Conservation (phyloP, 2,329 filamentous ascomycete genomes). For the Diaporthe vexans region DNA sequence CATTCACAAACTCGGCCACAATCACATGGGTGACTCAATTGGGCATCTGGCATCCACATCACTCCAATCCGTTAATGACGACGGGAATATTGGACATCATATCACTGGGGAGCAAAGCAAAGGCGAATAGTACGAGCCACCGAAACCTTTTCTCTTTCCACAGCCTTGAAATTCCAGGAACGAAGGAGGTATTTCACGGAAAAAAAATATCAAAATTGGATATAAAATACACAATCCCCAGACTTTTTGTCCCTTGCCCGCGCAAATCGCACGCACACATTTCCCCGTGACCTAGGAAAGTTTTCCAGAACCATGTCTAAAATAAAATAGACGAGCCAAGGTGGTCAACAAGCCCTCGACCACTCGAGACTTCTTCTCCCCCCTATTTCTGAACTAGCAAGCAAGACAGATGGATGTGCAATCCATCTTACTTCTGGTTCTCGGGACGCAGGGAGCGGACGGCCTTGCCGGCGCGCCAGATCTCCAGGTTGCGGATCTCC, state of each 20-base stretch:
- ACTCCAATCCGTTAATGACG: too few species aligned
- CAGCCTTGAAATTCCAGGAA: slow-evolving; percentile 32
- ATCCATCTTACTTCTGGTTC: slow-evolving; percentile 79
- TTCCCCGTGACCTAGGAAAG: slow-evolving; percentile 38
- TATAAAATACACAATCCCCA: slow-evolving; percentile 36
- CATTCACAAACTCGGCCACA: not conserved
- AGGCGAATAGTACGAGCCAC: too few species aligned
- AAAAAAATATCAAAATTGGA: slow-evolving; percentile 33
- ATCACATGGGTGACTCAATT: not conserved
- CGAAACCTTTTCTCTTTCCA: not conserved
- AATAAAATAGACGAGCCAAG: slow-evolving; percentile 21
- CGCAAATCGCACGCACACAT: slow-evolving; percentile 21
- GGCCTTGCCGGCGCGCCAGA: slow-evolving; percentile 98
- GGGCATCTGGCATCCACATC: not conserved
- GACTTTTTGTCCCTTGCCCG: slow-evolving; percentile 29
- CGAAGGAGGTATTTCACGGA: slow-evolving; percentile 10
- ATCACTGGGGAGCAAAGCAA: too few species aligned
- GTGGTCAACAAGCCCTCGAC: slow-evolving; percentile 29
- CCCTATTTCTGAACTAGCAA: not conserved
- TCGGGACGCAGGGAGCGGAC: slow-evolving; percentile 90
- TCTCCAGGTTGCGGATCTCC: slow-evolving; percentile 98
- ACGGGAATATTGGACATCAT: too few species aligned
- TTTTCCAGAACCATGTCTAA: slow-evolving; percentile 28
- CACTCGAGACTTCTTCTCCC: slow-evolving; percentile 1
- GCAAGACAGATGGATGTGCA: not conserved